Evolutionary conservation across 73 alveolate genomes (phyloP), one percentile per base, ranked within the genome.

Genomic region (Tetrahymena malaccensis): DNA sequence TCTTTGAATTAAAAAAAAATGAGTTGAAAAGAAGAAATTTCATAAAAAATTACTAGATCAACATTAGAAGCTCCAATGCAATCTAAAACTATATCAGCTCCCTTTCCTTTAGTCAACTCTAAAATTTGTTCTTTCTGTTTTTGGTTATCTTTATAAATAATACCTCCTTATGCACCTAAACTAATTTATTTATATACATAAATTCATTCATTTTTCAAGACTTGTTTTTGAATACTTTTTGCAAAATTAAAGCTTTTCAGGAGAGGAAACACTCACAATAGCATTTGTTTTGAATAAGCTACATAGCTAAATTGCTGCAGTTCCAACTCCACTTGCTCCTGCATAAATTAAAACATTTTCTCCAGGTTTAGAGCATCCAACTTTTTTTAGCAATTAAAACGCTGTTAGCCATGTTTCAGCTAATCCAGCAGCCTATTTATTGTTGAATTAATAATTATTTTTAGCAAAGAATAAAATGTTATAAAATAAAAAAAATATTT

Each of bases 261-360:
- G 96, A 34, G 94, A 34, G 6, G 99, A 97, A 93, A 97, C 93
- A 33, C 97, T 97, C 1, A 98, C 99, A 94, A 97, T 97, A 3
- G 96, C 94, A n/a, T n/a, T 94, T 4, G 96, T 94, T n/a, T 98
- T 98, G 50, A 94, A 94, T 22, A 33, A 43, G 94, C 97, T 96
- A 94, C 99, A 97, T 17, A 97, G 94, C 94, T 97, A 96, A 35
- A 97, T 95, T 93, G 96, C 93, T 31, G 98, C 96, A 27, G 97
- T 96, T 1, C 99, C 99, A 43, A 97, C 97, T 12, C 98, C 98
- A n/a, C 97, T 85, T 34, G 98, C 99, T 10, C 98, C 99, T 13
- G 99, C 99, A 94, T 97, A 97, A 19, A 97, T 94, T 35, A 97
- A 94, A 43, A 96, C 97, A 19, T 93, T 84, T 16, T 97, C 97